Evolutionary conservation across 768 basidiomycete genomes (phyloP).

Genomic region (Lentinula guzmanii): DNA sequence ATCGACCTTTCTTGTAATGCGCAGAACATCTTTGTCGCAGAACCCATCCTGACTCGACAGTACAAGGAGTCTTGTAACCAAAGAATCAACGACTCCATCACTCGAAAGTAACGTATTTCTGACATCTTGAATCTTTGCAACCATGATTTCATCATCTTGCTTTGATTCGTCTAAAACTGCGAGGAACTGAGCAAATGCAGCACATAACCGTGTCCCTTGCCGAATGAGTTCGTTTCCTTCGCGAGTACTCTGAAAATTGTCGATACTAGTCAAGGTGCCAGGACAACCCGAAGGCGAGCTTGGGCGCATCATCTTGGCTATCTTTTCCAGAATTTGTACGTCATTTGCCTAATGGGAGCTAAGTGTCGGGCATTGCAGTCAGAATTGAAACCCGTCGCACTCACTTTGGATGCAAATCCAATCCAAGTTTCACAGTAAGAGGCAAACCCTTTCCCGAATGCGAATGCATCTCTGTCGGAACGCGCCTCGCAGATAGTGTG

Average conservation of each 20-base stretch:
- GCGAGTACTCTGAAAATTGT: slow-evolving; percentile 1
- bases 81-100: neutral
- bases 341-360: slow-evolving; percentile 36
- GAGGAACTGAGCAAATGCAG: slow-evolving; percentile 37
- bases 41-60: neutral
- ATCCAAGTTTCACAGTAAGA: slow-evolving; percentile 72
- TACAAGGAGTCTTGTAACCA: neutral
- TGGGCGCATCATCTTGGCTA: slow-evolving; percentile 33
- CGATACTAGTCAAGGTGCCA: slow-evolving; percentile 11
- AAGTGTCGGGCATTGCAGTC: neutral
- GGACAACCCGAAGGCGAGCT: neutral
- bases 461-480: slow-evolving; percentile 30
- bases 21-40: slow-evolving; percentile 26
- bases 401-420: slow-evolving; percentile 57
- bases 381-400: slow-evolving; percentile 9
- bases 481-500: slow-evolving; percentile 32
- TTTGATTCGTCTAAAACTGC: slow-evolving; percentile 25
- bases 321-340: slow-evolving; percentile 38
- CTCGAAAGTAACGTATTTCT: neutral
- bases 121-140: neutral
- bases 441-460: slow-evolving; percentile 47
- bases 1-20: slow-evolving; percentile 46
- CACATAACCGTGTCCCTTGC: slow-evolving; percentile 36
- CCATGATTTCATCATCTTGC: neutral
- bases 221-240: slow-evolving; percentile 12